These are phyloP conservation scores for Crithidia brevicula DNA, from an alignment of 208 protist species.

Conservation along the genomic window DNA sequence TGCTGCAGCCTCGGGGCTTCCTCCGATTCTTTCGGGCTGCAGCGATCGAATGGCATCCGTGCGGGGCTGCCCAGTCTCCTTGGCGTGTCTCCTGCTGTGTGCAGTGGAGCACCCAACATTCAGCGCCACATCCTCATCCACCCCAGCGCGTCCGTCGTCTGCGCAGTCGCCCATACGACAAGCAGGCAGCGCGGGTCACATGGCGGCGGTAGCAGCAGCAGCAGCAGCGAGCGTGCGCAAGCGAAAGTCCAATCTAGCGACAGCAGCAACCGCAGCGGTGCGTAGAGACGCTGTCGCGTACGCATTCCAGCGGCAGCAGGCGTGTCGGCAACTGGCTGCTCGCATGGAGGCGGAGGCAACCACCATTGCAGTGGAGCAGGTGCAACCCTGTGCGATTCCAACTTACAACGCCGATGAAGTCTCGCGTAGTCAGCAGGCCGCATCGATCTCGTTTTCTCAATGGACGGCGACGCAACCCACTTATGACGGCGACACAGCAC, in stretches of 20 bases:
- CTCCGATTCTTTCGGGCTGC: constrained; percentile 3
- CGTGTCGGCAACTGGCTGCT: constrained; percentile 1
- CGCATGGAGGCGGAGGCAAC: constrained; percentile 8
- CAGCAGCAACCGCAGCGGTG: neutral
- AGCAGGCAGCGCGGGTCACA: too few relatives aligned
- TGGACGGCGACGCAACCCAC: neutral
- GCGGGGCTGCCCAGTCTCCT: neutral
- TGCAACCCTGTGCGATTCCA: constrained; percentile 17
- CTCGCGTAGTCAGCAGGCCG: constrained; percentile 14
- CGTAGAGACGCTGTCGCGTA: neutral
- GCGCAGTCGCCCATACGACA: too few relatives aligned
- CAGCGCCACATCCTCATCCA: too few relatives aligned
- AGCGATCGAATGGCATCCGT: neutral
- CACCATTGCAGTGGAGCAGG: constrained; percentile 27
- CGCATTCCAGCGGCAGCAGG: constrained; percentile 6
- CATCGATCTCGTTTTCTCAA: neutral
- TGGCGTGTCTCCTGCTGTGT: constrained; percentile 8
- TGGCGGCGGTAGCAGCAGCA: too few relatives aligned
- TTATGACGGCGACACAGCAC: constrained; percentile 1
- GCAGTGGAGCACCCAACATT: constrained; percentile 2
- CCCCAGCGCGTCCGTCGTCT: too few relatives aligned
- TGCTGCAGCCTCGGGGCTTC: neutral
- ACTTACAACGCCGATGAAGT: constrained; percentile 16
- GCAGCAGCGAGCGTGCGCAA: constrained; percentile 3
- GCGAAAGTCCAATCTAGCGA: neutral